These are phyloP conservation scores for Emmonsiellopsis sp. DNA, from an alignment of 2,329 filamentous ascomycete species.

Conservation along the genomic window DNA sequence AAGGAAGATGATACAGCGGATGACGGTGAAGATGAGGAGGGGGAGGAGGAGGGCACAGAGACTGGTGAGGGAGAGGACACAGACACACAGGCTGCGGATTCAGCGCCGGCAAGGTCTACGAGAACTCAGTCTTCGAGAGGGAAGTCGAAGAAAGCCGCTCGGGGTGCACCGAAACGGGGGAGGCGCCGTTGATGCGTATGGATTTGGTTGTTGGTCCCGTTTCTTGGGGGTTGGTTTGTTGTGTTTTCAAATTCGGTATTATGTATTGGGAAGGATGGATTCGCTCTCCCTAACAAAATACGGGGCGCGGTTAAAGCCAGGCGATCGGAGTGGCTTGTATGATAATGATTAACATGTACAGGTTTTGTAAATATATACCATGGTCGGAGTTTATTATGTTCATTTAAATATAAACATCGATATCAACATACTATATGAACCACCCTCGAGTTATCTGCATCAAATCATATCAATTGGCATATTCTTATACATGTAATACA, in stretches of 20 bases:
- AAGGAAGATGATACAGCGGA: conserved; percentile 32
- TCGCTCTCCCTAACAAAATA: no score
- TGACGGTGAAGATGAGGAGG: conserved; percentile 30
- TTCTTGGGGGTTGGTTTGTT: neutral
- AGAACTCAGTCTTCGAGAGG: conserved; percentile 25
- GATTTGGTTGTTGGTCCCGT: neutral
- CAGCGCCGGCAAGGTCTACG: conserved; percentile 25
- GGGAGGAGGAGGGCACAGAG: conserved; percentile 27
- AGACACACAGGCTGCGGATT: conserved; percentile 28
- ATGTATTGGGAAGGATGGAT: no score
- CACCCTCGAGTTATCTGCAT: neutral
- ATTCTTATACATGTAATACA: conserved; percentile 3
- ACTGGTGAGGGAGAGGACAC: conserved; percentile 29
- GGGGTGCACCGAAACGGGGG: conserved; percentile 24
- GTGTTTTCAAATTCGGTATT: neutral
- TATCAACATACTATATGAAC: neutral
- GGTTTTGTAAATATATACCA: neutral
- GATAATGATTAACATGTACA: neutral
- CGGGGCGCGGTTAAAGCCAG: neutral
- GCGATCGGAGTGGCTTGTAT: neutral
- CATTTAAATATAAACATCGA: neutral
- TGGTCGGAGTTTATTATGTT: neutral
- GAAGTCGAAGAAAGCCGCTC: conserved; percentile 24
- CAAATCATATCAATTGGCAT: neutral
- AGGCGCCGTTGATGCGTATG: conserved; percentile 20